These are phyloP conservation scores for Neofusicoccum kwambonambiense DNA, from an alignment of 2,329 filamentous ascomycete genomes.

Conservation along the genomic window DNA sequence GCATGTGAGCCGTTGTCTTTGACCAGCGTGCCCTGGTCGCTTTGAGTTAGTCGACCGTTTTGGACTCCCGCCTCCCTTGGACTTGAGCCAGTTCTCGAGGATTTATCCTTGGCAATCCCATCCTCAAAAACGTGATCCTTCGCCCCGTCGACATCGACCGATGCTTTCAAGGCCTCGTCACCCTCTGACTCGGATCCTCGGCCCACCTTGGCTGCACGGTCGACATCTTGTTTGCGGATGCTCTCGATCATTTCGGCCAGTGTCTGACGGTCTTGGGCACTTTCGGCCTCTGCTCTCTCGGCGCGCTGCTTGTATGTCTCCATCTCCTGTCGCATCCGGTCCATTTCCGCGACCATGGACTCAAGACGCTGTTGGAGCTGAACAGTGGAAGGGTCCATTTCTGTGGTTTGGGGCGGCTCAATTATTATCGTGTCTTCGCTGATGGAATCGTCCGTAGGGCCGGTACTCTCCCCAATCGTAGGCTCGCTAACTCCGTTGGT, in stretches of 20 bases:
- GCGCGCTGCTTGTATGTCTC: slow-evolving; percentile 74
- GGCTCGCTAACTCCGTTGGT: slow-evolving; percentile 39
- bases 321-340: slow-evolving; percentile 75
- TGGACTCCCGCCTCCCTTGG: slow-evolving; percentile 22
- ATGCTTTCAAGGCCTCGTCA: slow-evolving; percentile 20
- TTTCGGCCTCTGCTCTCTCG: slow-evolving; percentile 76
- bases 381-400: slow-evolving; percentile 39
- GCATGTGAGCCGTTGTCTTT: slow-evolving; percentile 25
- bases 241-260: slow-evolving; percentile 85
- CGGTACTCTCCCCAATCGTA: slow-evolving; percentile 24
- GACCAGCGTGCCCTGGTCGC: slow-evolving; percentile 27
- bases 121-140: slow-evolving; percentile 19
- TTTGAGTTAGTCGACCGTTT: slow-evolving; percentile 31
- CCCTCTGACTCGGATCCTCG: slow-evolving; percentile 29
- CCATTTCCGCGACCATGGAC: slow-evolving; percentile 74
- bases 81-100: not conserved
- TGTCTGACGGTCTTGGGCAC: slow-evolving; percentile 68
- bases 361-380: slow-evolving; percentile 72
- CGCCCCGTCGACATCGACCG: slow-evolving; percentile 23
- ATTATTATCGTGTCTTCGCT: slow-evolving; percentile 22
- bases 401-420: slow-evolving; percentile 31
- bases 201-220: slow-evolving; percentile 45
- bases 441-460: slow-evolving; percentile 17
- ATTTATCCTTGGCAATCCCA: slow-evolving; percentile 12
- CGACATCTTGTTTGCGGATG: slow-evolving; percentile 68